Evolutionary conservation across 1,139 yeast species (phyloP), one percentile per base, ranked within the genome.

Genomic region (Geotrichum australiense): DNA sequence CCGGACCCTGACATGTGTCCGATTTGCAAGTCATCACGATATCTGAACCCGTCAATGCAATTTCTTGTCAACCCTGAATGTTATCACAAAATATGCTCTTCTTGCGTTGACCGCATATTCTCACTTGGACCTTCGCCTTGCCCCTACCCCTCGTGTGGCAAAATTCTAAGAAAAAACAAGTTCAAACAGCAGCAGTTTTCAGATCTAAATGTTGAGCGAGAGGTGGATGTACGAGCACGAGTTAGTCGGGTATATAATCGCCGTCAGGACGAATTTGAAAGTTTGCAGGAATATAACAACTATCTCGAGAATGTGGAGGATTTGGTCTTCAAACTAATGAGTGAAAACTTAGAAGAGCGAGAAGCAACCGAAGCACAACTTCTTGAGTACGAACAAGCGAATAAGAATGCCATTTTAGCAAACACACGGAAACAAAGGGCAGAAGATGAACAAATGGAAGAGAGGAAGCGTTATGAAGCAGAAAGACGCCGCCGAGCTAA

Each of bases 61-160:
- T 89, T 91, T 58, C 74, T 91, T 45, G 89, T 91, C 48, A 91
- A 91, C 56, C 95, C 97, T 0, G 98, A 91, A 60, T 91, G 99
- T 64, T 91, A 93, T 59, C 99, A 91, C 59, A 89, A 86, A 69
- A 91, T 91, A 62, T 91, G 98, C 65, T 96, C 86, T 58, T 80
- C 94, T 2, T 91, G 98, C 64, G 97, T 87, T 35, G 97, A 89
- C 62, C 71, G 97, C 53, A 86, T 91, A 43, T 91, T 86, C 61
- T 78, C 95, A 10, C 65, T 84, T 39, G 99, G 99, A 4, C 98
- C 98, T 0, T 93, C 96, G 0, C 93, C 91, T 20, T 91, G 98
- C 61, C 98, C 98, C 0, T 89, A 87, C 60, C 86, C 91, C 5
- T 80, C 81, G 39, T 91, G 99, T 66, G 89, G 83, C 41, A 85